A percentile compares a stretch with the other conserved stretches of the same genome.
phyloP scores from a whole-genome alignment of 345 rosid species.

The Psidium guajava region DNA sequence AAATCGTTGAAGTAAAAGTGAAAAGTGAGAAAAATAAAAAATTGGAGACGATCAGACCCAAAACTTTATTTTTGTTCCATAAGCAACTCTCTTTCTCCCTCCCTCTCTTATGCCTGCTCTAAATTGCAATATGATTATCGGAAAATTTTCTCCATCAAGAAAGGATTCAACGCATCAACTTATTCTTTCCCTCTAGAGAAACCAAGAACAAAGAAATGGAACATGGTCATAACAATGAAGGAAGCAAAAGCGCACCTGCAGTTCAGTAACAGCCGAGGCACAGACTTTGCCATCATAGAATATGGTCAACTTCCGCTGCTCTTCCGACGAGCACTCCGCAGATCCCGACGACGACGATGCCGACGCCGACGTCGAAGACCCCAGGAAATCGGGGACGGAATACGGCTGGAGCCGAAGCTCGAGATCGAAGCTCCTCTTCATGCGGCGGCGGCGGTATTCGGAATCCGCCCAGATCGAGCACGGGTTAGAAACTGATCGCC shows the following conservation, averaged over 20 bases:
- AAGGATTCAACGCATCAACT: background rate
- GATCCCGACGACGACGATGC: background rate
- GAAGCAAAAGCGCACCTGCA: background rate
- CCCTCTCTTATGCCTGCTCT: background rate
- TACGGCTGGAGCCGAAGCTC: slow-evolving; percentile 3
- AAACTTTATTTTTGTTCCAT: background rate
- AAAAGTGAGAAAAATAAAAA: background rate
- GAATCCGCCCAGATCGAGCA: background rate
- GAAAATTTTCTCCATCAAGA: background rate
- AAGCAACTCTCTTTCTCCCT: background rate
- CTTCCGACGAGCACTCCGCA: background rate
- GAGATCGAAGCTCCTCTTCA: slow-evolving; percentile 1
- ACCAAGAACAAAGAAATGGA: background rate
- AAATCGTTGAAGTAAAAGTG: background rate
- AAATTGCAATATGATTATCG: background rate
- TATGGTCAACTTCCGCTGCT: slow-evolving; percentile 8
- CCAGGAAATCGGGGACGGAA: background rate
- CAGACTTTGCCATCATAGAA: slow-evolving; percentile 15
- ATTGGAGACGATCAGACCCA: background rate
- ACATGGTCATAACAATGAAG: background rate
- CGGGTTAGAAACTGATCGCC: background rate
- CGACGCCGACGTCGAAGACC: background rate
- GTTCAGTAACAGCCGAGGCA: slow-evolving; percentile 8
- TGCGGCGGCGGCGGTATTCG: background rate
- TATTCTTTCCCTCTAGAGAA: background rate